Conservation (phyloP, 2,329 filamentous ascomycete species). For the Ceratocystiopsis sp. region DNA sequence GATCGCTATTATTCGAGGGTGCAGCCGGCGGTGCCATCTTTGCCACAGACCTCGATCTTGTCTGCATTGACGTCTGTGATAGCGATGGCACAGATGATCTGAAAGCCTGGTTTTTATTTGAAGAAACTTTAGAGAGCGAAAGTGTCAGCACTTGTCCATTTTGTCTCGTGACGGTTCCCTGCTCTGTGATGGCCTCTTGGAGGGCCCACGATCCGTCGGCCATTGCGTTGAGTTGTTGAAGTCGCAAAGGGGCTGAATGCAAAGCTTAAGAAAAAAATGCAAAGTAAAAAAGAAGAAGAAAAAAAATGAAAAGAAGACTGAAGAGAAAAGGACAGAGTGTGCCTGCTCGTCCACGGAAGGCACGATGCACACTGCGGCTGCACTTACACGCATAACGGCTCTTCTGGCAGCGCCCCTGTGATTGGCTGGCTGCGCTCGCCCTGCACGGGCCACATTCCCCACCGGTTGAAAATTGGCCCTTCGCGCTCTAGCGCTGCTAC, state of each 20-base stretch:
- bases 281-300: too few relatives aligned
- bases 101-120: too few relatives aligned
- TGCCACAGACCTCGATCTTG: too few relatives aligned
- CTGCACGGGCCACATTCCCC: neutral
- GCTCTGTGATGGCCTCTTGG: slow-evolving; percentile 9
- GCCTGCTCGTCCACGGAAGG: too few relatives aligned
- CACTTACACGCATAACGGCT: too few relatives aligned
- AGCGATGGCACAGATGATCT: too few relatives aligned
- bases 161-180: neutral
- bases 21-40: too few relatives aligned
- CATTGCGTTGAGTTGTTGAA: neutral
- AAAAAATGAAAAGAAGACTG: too few relatives aligned
- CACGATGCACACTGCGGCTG: too few relatives aligned
- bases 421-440: slow-evolving; percentile 3
- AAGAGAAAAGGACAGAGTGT: too few relatives aligned
- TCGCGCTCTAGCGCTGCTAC: slow-evolving; percentile 9
- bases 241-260: too few relatives aligned
- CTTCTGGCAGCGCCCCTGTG: neutral
- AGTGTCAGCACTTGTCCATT: neutral
- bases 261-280: neutral
- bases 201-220: slow-evolving; percentile 5
- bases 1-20: neutral
- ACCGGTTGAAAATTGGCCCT: slow-evolving; percentile 5
- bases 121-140: neutral
- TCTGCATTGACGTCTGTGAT: too few relatives aligned